Conservation (phyloP, 177 flowering plant genomes). For the Vitis hybrid region DNA sequence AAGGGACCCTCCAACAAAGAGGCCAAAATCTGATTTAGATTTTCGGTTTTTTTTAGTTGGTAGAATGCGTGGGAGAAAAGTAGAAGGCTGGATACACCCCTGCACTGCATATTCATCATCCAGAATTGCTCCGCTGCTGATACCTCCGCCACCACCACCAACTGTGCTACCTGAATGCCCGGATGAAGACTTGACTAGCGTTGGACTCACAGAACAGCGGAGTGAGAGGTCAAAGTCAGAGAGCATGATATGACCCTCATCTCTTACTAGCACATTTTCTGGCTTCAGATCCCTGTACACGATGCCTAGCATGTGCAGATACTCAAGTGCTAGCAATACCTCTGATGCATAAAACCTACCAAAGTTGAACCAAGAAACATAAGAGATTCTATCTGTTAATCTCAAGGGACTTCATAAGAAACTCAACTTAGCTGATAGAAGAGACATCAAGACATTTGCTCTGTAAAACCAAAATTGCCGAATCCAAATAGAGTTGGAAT, state of each 20-base stretch:
- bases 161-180: conserved; percentile 22
- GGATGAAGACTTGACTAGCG: conserved; percentile 76
- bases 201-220: conserved; percentile 72
- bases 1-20: conserved; percentile 42
- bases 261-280: conserved; percentile 77
- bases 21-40: conserved; percentile 72
- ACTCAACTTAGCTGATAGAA: no score
- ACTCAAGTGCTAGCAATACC: conserved; percentile 65
- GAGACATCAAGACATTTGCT: neutral
- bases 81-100: conserved; percentile 64
- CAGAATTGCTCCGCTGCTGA: no score
- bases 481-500: no score
- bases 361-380: neutral
- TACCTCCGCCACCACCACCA: conserved; percentile 3
- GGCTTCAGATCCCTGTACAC: conserved; percentile 78
- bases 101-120: conserved; percentile 20
- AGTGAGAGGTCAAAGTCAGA: conserved; percentile 77
- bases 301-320: conserved; percentile 77
- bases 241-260: conserved; percentile 84
- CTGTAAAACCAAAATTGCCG: no score
- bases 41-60: conserved; percentile 62
- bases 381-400: neutral
- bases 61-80: conserved; percentile 54
- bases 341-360: conserved; percentile 74
- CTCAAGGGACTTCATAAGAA: no score